These are phyloP conservation scores for Recurvomyces mirabilis DNA, from an alignment of 495 filamentous ascomycete species.

Conservation along the genomic window DNA sequence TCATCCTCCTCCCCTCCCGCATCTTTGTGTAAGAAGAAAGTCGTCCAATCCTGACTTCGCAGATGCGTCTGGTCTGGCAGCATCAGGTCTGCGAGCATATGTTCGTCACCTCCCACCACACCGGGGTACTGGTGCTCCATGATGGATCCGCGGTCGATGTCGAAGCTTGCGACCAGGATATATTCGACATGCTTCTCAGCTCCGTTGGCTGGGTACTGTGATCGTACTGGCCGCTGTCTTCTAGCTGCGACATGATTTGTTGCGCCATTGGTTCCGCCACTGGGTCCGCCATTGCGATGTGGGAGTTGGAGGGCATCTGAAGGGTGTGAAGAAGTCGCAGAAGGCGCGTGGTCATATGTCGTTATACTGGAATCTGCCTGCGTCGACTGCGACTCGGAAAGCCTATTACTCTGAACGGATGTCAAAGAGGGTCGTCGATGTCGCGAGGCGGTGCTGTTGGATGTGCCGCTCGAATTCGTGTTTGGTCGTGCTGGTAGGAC, in stretches of 20 bases:
- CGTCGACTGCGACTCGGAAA: not conserved
- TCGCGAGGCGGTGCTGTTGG: constrained; percentile 3
- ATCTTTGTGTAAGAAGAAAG: constrained; percentile 97
- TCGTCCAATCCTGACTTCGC: constrained; percentile 94
- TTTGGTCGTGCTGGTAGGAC: constrained; percentile 12
- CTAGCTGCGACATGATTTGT: not conserved
- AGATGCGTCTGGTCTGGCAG: constrained; percentile 94
- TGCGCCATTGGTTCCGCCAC: not conserved
- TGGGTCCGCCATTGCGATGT: no score
- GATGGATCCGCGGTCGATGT: constrained; percentile 87
- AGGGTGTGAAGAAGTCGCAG: no score
- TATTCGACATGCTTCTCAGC: constrained; percentile 94
- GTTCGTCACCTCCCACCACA: constrained; percentile 91
- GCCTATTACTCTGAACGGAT: not conserved
- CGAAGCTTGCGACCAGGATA: constrained; percentile 95
- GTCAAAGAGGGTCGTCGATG: not conserved
- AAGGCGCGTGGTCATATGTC: not conserved
- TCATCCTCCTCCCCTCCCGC: constrained; percentile 39
- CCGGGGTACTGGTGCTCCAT: constrained; percentile 98
- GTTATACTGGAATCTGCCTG: no score
- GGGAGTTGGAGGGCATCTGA: no score
- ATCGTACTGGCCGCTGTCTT: constrained; percentile 40
- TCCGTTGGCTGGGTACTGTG: constrained; percentile 73
- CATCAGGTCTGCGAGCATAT: constrained; percentile 98
- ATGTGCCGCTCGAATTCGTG: constrained; percentile 15